Evolutionary conservation across 2,329 filamentous ascomycete species (phyloP).

Genomic region (Alternaria gaisen): DNA sequence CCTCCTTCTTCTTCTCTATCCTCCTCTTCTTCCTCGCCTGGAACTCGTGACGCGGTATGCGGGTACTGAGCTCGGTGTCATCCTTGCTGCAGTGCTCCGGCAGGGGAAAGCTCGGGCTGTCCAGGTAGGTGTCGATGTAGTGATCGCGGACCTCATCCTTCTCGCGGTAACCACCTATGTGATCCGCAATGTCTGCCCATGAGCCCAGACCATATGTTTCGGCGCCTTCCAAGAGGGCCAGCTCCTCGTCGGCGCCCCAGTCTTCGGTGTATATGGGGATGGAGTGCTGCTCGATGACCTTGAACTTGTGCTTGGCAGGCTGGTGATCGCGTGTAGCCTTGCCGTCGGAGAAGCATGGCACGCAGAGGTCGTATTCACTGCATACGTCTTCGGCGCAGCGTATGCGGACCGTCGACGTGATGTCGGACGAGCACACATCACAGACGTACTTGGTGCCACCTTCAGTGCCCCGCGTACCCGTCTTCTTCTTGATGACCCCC

Average conservation of each 20-base stretch:
- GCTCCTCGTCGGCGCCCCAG: conserved; percentile 97
- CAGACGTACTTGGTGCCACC: conserved; percentile 87
- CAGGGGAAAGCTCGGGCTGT: conserved; percentile 84
- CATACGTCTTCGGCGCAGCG: conserved; percentile 80
- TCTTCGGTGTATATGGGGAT: conserved; percentile 95
- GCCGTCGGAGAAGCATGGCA: conserved; percentile 89
- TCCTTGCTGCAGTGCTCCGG: conserved; percentile 85
- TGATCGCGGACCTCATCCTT: conserved; percentile 97
- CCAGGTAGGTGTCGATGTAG: conserved; percentile 86
- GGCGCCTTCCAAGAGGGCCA: conserved; percentile 90
- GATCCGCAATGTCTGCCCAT: conserved; percentile 97
- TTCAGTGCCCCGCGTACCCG: conserved; percentile 82
- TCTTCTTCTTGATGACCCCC: conserved; percentile 97
- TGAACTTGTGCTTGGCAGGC: conserved; percentile 84
- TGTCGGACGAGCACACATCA: conserved; percentile 95
- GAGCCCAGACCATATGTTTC: conserved; percentile 97
- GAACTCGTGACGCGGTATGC: conserved; percentile 89
- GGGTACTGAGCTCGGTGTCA: conserved; percentile 79
- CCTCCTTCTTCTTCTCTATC: conserved; percentile 91
- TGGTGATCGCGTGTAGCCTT: conserved; percentile 84
- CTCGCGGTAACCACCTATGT: conserved; percentile 92
- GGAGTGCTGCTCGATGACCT: conserved; percentile 97
- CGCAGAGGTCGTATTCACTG: conserved; percentile 95
- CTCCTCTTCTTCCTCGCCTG: conserved; percentile 90
- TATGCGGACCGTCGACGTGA: conserved; percentile 96